Evolutionary conservation across 768 basidiomycete species (phyloP).

Genomic region (Naganishia friedmannii): DNA sequence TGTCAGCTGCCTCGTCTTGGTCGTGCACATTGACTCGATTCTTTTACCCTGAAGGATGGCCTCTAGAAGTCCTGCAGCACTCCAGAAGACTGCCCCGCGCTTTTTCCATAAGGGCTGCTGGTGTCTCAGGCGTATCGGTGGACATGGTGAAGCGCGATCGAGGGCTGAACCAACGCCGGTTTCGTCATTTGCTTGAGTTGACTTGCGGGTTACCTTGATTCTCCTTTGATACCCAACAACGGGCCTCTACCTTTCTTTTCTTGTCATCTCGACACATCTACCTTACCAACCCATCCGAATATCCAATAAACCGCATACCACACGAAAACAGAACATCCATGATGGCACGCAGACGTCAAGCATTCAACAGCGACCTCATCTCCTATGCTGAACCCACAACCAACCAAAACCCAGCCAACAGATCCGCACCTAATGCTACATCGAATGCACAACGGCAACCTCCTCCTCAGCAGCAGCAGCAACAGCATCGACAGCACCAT

Average conservation of each 20-base stretch:
- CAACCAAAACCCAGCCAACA: constrained; percentile 19
- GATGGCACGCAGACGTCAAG: constrained; percentile 29
- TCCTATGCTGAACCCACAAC: constrained; percentile 8
- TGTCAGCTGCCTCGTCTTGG: too few species aligned
- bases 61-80: too few species aligned
- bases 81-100: too few species aligned
- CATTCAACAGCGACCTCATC: constrained; percentile 24
- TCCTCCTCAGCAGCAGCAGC: not conserved
- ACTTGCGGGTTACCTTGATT: too few species aligned
- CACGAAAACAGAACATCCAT: not conserved
- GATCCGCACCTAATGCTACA: constrained; percentile 14
- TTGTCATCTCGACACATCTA: too few species aligned
- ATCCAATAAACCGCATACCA: too few species aligned
- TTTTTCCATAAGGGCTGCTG: not conserved
- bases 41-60: too few species aligned
- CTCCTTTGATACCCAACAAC: too few species aligned
- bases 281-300: not conserved
- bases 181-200: not conserved
- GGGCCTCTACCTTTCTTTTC: too few species aligned
- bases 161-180: not conserved
- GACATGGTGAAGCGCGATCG: not conserved
- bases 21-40: too few species aligned
- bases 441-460: too few species aligned
- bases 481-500: not conserved
- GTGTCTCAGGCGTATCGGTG: not conserved